phyloP scores from a whole-genome alignment of 2,329 filamentous ascomycete species.

The Sporothrix globosa region DNA sequence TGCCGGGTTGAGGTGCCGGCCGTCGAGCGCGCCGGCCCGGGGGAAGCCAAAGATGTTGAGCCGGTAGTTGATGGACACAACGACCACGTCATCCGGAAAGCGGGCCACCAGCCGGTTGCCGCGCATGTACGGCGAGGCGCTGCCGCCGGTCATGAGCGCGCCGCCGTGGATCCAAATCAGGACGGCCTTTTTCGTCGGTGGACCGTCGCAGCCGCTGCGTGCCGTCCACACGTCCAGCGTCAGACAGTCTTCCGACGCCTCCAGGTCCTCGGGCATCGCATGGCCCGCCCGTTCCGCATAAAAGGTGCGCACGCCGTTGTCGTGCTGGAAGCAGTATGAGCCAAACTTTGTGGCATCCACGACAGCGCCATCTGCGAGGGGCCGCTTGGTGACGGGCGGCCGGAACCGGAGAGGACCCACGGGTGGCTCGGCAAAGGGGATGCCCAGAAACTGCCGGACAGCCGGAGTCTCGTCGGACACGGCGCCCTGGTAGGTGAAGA shows the following conservation, averaged over 20 bases:
- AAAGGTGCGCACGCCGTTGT: slow-evolving; percentile 7
- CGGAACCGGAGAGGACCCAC: slow-evolving; percentile 38
- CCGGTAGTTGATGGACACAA: slow-evolving; percentile 54
- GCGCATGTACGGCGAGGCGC: slow-evolving; percentile 45
- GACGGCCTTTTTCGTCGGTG: not conserved
- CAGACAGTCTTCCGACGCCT: slow-evolving; percentile 23
- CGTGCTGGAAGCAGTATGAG: slow-evolving; percentile 15
- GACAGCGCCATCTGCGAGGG: not conserved
- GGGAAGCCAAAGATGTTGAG: slow-evolving; percentile 51
- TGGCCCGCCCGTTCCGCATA: not conserved
- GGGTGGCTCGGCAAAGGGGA: slow-evolving; percentile 41
- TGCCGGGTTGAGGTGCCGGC: slow-evolving; percentile 48
- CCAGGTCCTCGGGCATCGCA: not conserved
- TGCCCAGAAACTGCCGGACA: slow-evolving; percentile 43
- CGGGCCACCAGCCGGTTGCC: slow-evolving; percentile 48
- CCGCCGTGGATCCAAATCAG: slow-evolving; percentile 29
- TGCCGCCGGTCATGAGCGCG: slow-evolving; percentile 36
- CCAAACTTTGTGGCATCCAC: not conserved
- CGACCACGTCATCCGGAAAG: slow-evolving; percentile 47
- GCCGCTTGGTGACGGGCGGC: slow-evolving; percentile 36
- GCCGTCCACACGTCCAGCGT: slow-evolving; percentile 16
- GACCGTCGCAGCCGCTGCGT: not conserved
- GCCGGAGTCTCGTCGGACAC: slow-evolving; percentile 4
- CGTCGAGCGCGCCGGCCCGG: slow-evolving; percentile 37
- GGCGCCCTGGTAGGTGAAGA: slow-evolving; percentile 5